These are phyloP conservation scores for Nothopassalora personata DNA, from an alignment of 2,329 filamentous ascomycete genomes.

Conservation along the genomic window DNA sequence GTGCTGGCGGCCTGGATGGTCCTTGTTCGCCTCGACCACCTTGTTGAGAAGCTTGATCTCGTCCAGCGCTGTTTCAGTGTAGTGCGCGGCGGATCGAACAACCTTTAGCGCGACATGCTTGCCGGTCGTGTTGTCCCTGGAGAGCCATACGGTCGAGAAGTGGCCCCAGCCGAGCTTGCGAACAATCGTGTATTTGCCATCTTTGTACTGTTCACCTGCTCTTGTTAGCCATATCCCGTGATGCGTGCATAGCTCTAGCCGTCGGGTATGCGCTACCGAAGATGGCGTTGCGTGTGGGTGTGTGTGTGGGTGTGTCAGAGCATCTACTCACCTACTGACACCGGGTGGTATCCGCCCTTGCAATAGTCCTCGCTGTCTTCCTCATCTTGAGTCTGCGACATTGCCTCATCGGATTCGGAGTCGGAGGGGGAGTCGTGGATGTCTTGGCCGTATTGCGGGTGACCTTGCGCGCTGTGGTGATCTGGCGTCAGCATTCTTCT, in stretches of 20 bases:
- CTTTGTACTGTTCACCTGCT: constrained; percentile 86
- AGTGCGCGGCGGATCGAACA: constrained; percentile 93
- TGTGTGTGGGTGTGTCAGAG: neutral
- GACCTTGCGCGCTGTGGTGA: constrained; percentile 25
- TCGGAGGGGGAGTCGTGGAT: constrained; percentile 67
- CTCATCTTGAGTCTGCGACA: constrained; percentile 91
- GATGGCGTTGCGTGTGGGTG: neutral
- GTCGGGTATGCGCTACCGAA: neutral
- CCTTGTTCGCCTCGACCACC: constrained; percentile 90
- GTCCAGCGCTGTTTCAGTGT: constrained; percentile 97
- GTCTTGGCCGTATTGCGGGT: constrained; percentile 46
- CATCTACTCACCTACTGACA: constrained; percentile 53
- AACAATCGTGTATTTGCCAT: constrained; percentile 92
- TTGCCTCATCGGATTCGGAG: constrained; percentile 69
- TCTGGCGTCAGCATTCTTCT: constrained; percentile 22
- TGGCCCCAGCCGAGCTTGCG: constrained; percentile 97
- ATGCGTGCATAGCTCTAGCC: neutral
- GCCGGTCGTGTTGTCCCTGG: constrained; percentile 75
- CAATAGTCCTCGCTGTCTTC: constrained; percentile 99
- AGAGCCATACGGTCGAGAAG: constrained; percentile 56
- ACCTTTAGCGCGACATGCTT: constrained; percentile 98
- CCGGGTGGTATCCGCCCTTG: constrained; percentile 97
- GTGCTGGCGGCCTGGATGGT: constrained; percentile 88
- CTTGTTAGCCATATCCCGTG: too few relatives aligned
- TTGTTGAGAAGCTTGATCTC: constrained; percentile 98